Evolutionary conservation across 352 stramenopile species (phyloP), one percentile per base, ranked within the genome.

Genomic region (Phytopythium litorale): DNA sequence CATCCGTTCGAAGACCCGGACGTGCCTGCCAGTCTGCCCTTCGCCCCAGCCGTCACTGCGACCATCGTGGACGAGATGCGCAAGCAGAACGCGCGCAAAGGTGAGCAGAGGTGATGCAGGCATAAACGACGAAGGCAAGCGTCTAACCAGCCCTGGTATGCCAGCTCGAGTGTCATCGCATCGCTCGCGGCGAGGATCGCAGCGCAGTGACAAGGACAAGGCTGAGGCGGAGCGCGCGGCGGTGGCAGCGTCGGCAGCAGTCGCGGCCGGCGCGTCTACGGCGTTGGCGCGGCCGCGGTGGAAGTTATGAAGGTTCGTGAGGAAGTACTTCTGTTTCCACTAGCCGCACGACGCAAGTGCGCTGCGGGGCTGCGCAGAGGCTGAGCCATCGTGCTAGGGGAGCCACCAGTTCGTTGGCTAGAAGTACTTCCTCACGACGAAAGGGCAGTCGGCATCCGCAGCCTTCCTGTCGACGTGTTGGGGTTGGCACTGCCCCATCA

Each of bases 1-100:
- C 88, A 97, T 72, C 87, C 89, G 3, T 90, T 94, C 55, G 82
- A 81, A 28, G 73, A 82, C 18, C 78, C 86, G 4, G 84, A 95
- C 53, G 72, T 64, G 6, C 71, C 73, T 19, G 70, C 66, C 0
- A 88, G 81, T 35, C 49, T 92, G 46, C 78, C 84, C 12, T 83
- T 88, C 38, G 81, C 79, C 19, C 55, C 81, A 6, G 74, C 82
- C 48, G 76, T 75, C 3, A 67, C 89, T 32, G 72, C 73, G 19
- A 71, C 66, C 25, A 87, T 93, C 53, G 66, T 77, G 61, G 62
- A 65, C 6, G 65, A 86, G 51, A 66, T 85, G 21, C 63, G 63
- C 25, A 78, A 70, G 37, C 67, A 72, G 23, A 55, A 79, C 40
- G 42, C 33, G 33, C 35, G 55, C 13, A 23, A 51, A 30, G 13